Percentiles rank a stretch among this genome's conserved stretches.
Conservation (phyloP, 805 yeast species). For the Candida piceae region DNA sequence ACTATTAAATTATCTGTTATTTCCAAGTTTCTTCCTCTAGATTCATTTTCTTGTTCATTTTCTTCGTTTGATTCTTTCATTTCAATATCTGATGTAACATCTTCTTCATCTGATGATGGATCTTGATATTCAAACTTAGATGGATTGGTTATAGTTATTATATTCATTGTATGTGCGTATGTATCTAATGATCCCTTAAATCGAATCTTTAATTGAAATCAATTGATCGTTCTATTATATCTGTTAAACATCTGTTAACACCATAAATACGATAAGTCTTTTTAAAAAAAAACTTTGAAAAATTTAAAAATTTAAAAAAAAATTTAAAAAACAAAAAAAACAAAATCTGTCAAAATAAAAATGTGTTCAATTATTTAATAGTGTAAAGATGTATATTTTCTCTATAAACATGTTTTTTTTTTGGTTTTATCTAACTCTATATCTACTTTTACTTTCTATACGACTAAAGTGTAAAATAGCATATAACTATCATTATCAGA, state of each 20-base stretch:
- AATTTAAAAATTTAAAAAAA: constrained; percentile 1
- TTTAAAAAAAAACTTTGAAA: not conserved
- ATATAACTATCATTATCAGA: constrained; percentile 53
- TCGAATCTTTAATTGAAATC: too few relatives aligned
- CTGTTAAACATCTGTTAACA: too few relatives aligned
- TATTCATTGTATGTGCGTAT: constrained; percentile 12
- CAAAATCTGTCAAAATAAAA: not conserved
- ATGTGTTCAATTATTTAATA: not conserved
- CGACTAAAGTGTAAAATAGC: constrained; percentile 48
- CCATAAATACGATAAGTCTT: too few relatives aligned
- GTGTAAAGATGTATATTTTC: not conserved
- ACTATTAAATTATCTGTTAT: constrained; percentile 44
- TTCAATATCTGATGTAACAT: constrained; percentile 15
- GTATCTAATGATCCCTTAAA: too few relatives aligned
- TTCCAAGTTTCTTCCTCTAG: too few relatives aligned
- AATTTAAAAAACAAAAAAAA: not conserved
- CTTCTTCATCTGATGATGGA: constrained; percentile 12
- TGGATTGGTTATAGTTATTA: constrained; percentile 27
- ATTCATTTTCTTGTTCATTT: too few relatives aligned
- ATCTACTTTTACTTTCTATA: too few relatives aligned
- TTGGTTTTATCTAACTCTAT: too few relatives aligned
- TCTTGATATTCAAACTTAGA: constrained; percentile 6
- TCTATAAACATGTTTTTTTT: not conserved
- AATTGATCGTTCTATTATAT: too few relatives aligned
- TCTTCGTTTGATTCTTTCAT: too few relatives aligned